These are phyloP conservation scores for Colletotrichum destructivum DNA, from an alignment of 2,329 filamentous ascomycete genomes.

Conservation along the genomic window DNA sequence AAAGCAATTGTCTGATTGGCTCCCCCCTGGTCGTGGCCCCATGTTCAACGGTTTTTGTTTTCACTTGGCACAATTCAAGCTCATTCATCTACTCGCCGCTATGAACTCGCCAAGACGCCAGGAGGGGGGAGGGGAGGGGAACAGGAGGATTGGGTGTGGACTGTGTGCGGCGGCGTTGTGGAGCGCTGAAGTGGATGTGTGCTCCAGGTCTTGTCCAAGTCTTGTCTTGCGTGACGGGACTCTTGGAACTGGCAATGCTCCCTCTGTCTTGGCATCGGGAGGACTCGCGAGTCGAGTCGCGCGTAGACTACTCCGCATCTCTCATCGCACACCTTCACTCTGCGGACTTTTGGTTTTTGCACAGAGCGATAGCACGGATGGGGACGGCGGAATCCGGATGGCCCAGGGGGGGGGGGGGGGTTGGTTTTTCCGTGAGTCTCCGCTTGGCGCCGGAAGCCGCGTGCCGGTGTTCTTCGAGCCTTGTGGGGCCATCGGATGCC, in stretches of 20 bases:
- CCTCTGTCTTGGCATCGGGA: not conserved
- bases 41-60: slow-evolving; percentile 16
- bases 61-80: slow-evolving; percentile 33
- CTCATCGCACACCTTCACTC: slow-evolving; percentile 4
- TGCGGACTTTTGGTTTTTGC: slow-evolving; percentile 2
- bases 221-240: slow-evolving; percentile 21
- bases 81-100: slow-evolving; percentile 28
- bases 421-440: slow-evolving; percentile 15
- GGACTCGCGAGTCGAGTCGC: not conserved
- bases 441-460: slow-evolving; percentile 28
- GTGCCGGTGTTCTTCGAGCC: not conserved
- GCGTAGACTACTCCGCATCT: not conserved
- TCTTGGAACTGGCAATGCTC: slow-evolving; percentile 1
- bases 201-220: not conserved
- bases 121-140: not conserved
- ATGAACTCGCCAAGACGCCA: slow-evolving; percentile 26
- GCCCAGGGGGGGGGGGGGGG: not conserved
- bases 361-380: not conserved
- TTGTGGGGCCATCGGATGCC: not conserved
- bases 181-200: not conserved
- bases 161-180: slow-evolving; percentile 1
- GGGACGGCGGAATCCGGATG: not conserved
- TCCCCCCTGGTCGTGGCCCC: not conserved
- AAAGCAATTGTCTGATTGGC: slow-evolving; percentile 25
- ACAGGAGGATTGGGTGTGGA: slow-evolving; percentile 6